A percentile compares a stretch with the other conserved stretches of the same genome.
Evolutionary conservation across 2,329 filamentous ascomycete genomes (phyloP).

Genomic region (Arthrobotrys sinensis): DNA sequence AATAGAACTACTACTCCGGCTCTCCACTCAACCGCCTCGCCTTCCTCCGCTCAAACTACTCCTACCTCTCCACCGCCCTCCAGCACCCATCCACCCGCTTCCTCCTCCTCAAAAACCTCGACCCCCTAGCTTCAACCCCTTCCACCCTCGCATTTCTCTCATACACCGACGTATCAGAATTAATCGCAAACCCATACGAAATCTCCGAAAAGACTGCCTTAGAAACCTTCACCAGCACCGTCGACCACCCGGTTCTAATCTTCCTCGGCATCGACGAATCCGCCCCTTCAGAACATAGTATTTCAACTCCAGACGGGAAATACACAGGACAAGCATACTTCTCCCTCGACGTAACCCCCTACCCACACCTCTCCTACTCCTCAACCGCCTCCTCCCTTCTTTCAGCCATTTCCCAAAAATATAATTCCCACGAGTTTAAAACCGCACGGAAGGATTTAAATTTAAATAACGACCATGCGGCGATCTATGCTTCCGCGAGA

Average conservation of each 20-base stretch:
- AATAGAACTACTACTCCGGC: slow-evolving; percentile 82
- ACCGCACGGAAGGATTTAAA: slow-evolving; percentile 77
- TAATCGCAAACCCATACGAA: slow-evolving; percentile 83
- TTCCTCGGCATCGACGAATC: slow-evolving; percentile 87
- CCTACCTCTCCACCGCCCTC: slow-evolving; percentile 79
- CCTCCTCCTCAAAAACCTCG: slow-evolving; percentile 83
- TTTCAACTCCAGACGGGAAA: slow-evolving; percentile 65
- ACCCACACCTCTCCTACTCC: slow-evolving; percentile 72
- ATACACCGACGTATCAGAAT: slow-evolving; percentile 77
- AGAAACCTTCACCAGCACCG: slow-evolving; percentile 78
- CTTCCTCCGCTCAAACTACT: slow-evolving; percentile 80
- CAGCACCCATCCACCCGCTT: slow-evolving; percentile 78
- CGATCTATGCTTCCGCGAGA: slow-evolving; percentile 90
- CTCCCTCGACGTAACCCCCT: slow-evolving; percentile 87
- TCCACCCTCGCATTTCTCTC: slow-evolving; percentile 78
- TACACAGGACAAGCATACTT: slow-evolving; percentile 87
- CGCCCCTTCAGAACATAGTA: slow-evolving; percentile 65
- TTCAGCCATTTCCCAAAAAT: slow-evolving; percentile 72
- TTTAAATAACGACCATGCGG: slow-evolving; percentile 75
- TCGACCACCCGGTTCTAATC: slow-evolving; percentile 76
- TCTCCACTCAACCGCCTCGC: slow-evolving; percentile 83
- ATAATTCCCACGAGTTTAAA: slow-evolving; percentile 71
- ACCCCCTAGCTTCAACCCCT: slow-evolving; percentile 78
- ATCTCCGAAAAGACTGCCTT: slow-evolving; percentile 80
- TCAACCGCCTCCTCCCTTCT: slow-evolving; percentile 75